Base-by-base conservation (phyloP, 768 basidiomycete species). In the Tylopilus intermedius region DNA sequence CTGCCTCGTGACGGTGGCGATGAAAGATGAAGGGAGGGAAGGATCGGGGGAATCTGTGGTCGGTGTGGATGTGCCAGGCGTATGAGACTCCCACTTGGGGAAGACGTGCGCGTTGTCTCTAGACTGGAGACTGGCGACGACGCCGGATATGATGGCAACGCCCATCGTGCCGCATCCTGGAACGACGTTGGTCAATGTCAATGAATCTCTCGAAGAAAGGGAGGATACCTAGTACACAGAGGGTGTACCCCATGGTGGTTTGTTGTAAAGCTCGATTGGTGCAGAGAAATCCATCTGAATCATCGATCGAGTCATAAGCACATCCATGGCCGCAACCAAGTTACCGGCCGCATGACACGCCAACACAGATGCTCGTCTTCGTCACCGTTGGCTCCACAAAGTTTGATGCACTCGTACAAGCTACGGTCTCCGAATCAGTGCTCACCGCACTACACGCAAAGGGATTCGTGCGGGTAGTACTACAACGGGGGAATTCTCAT, bases 131-230 rank as follows among this genome's bases (percentile, higher is more conserved):
- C 90, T 90, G 57, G 86, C 81, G 47, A 96, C 75, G 39, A 97
- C 88, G 42, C 96, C 96, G 22, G 95, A 94, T 45, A 94, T 80
- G 67, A 99, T 80, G 53, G 96, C 94, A 61, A 97, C 73, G 52
- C 96, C 96, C 96, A 99, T 98, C 10, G 95, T 98, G 52, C 96
- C 96, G 70, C 96, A 98, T 77, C 95, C 96, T 86, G 53, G 30
- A 56, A 51, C 24, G 49, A 61, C 50, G 56, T 47, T 7, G 47
- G 58, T 57, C 54, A 61, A 50, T 50, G 49, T 47, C 33, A 59
- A 52, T 26, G 56, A 46, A 56, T 32, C 43, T 24, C 11, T 41
- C 24, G 38, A 35, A 30, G 21, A 4, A 18, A 50, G 58, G 51
- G 55, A 47, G 54, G 33, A 46, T 62, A 76, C 93, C 93, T 75